A percentile compares a stretch with the other conserved stretches of the same genome.
phyloP scores from a whole-genome alignment of 1,284 basidiomycete genomes.

The Irpex lacteus region DNA sequence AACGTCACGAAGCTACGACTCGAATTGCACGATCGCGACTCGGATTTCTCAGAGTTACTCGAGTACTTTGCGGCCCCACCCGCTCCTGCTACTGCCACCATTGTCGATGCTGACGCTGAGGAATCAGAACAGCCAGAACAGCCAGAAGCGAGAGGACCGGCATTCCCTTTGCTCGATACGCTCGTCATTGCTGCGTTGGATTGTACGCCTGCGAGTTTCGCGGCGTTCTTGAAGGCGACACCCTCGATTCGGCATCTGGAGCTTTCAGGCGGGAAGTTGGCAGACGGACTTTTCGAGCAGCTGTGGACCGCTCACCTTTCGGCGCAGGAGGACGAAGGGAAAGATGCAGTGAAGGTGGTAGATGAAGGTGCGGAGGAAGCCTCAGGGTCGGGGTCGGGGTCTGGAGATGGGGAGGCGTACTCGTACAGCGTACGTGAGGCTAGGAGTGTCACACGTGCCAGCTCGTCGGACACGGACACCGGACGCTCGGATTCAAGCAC shows the following conservation, averaged over 20 bases:
- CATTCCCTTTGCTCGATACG: conserved; percentile 36
- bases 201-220: conserved; percentile 38
- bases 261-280: conserved; percentile 42
- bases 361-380: not conserved
- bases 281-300: conserved; percentile 34
- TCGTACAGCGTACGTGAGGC: not conserved
- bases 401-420: not conserved
- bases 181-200: conserved; percentile 45
- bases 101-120: conserved; percentile 3
- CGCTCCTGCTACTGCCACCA: not conserved
- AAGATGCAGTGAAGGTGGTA: not conserved
- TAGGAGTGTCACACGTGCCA: not conserved
- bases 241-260: conserved; percentile 39
- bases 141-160: conserved; percentile 14
- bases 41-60: conserved; percentile 41
- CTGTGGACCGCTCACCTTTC: conserved; percentile 20
- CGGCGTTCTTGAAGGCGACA: conserved; percentile 34
- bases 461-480: not conserved
- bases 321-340: conserved; percentile 7
- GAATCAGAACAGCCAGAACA: conserved; percentile 1
- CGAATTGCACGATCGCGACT: conserved; percentile 41
- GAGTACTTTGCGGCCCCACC: conserved; percentile 34
- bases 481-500: not conserved
- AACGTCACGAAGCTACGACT: conserved; percentile 41
- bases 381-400: too few relatives aligned